Evolutionary conservation across 2,329 filamentous ascomycete species (phyloP), one percentile per base, ranked within the genome.

Genomic region (Paecilomyces niveus): DNA sequence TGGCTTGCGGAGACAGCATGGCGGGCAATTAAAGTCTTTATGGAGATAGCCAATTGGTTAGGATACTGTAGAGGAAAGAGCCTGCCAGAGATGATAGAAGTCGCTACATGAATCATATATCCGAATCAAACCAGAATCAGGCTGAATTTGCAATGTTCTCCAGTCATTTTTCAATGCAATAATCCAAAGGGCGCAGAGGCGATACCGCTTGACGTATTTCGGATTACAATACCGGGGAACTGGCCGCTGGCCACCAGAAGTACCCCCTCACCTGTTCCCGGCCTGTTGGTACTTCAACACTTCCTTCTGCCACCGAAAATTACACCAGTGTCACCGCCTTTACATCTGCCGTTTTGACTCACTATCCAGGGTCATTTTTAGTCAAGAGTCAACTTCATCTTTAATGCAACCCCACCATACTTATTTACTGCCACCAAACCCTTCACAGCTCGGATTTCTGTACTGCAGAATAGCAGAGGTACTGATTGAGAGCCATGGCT

Each of bases 401-500:
- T 52, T 15, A 58, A 56, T 57, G 58, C 58, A 60, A 59, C 64
- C 64, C 64, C 64, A 61, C 64, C 57, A 58, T 59, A 52, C 54
- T 49, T 62, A 53, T 52, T 59, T 62, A 59, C 45, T 56, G 54
- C 24, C 58, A 55, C 35, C 58, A 57, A 54, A 39, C 55, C 61
- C 54, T 61, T 50, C 56, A 53, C 62, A 60, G 61, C 64, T 61
- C 57, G 55, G 52, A 56, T 58, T 59, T 64, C 57, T 62, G 56
- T 65, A 65, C 67, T 65, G 64, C 61, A 67, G 62, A 58, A 60
- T 63, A 63, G 61, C 62, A 64, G 31, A 61, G 64, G 61, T 61
- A 58, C 58, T 54, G 35, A 64, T 55, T 51, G 57, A 63, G 62
- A 68, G 72, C 64, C 65, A 76, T 76, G 73, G 71, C 74, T 63